These are phyloP conservation scores for Phytophthora vignae DNA, from an alignment of 352 stramenopile species.

Conservation along the genomic window DNA sequence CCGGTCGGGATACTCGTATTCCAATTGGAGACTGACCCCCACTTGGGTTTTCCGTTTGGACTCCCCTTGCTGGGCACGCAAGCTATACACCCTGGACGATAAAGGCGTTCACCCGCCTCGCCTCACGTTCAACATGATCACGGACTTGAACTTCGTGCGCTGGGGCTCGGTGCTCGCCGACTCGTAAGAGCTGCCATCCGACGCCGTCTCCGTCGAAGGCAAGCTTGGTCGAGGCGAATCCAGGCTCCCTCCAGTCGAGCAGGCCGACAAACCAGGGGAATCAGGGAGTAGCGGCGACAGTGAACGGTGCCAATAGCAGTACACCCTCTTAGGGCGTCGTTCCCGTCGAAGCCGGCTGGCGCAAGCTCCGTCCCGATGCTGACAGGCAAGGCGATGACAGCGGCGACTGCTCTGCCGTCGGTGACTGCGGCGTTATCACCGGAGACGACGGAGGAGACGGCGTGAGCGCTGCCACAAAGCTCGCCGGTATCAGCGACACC, in stretches of 20 bases:
- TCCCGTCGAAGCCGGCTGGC: not conserved
- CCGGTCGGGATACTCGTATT: too few relatives aligned
- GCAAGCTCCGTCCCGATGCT: not conserved
- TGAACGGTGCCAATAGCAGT: not conserved
- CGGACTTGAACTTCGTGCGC: slow-evolving; percentile 8
- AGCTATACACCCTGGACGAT: too few relatives aligned
- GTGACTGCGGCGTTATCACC: not conserved
- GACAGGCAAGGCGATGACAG: not conserved
- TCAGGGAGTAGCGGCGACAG: not conserved
- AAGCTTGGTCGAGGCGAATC: not conserved
- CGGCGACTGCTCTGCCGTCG: too few relatives aligned
- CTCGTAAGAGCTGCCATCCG: not conserved
- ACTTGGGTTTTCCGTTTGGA: too few relatives aligned
- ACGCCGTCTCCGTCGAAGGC: not conserved
- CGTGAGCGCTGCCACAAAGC: not conserved
- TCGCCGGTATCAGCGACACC: not conserved
- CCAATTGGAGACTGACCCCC: too few relatives aligned
- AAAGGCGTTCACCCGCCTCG: too few relatives aligned
- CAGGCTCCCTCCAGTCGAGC: not conserved
- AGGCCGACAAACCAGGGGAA: not conserved
- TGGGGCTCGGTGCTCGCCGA: not conserved
- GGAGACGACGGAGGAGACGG: not conserved
- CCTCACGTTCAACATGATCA: not conserved
- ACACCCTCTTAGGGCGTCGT: not conserved
- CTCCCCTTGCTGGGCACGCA: too few relatives aligned